Conservation (phyloP, 805 yeast species). For the Zygotorulaspora florentina region DNA sequence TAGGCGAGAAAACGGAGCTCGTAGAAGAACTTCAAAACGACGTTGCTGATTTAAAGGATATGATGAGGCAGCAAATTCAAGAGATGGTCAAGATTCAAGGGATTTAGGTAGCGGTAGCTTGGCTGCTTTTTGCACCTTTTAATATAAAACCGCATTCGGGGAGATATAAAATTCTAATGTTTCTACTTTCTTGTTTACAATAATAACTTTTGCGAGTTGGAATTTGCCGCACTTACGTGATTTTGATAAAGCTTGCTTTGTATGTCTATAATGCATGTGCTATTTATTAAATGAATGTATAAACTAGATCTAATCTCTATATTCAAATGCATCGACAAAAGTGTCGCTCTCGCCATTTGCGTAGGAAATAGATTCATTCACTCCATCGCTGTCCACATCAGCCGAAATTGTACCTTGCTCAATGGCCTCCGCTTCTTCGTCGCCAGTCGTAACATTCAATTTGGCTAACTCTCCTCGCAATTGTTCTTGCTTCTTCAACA, state of each 20-base stretch:
- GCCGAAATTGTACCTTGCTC: conserved; percentile 33
- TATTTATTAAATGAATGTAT: background rate
- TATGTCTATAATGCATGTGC: background rate
- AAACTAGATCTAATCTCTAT: conserved; percentile 1
- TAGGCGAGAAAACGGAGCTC: conserved; percentile 84
- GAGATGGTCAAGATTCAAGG: conserved; percentile 69
- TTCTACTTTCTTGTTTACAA: too few relatives aligned
- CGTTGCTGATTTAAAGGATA: conserved; percentile 80
- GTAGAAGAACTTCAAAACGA: conserved; percentile 86
- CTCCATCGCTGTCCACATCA: conserved; percentile 40
- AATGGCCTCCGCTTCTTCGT: conserved; percentile 32
- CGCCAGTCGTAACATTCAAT: conserved; percentile 34
- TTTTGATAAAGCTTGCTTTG: too few relatives aligned
- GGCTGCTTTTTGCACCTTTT: background rate
- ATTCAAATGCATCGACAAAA: conserved; percentile 38
- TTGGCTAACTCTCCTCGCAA: conserved; percentile 54
- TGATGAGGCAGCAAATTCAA: conserved; percentile 79
- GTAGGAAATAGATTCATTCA: conserved; percentile 33
- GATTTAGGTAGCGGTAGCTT: too few relatives aligned
- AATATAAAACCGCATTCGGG: too few relatives aligned
- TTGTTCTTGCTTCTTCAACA: conserved; percentile 70
- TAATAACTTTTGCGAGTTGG: too few relatives aligned
- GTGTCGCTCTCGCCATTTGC: conserved; percentile 46
- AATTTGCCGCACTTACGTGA: too few relatives aligned
- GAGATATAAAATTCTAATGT: too few relatives aligned